Evolutionary conservation across 805 yeast species (phyloP).

Genomic region (Saturnispora zaruensis): DNA sequence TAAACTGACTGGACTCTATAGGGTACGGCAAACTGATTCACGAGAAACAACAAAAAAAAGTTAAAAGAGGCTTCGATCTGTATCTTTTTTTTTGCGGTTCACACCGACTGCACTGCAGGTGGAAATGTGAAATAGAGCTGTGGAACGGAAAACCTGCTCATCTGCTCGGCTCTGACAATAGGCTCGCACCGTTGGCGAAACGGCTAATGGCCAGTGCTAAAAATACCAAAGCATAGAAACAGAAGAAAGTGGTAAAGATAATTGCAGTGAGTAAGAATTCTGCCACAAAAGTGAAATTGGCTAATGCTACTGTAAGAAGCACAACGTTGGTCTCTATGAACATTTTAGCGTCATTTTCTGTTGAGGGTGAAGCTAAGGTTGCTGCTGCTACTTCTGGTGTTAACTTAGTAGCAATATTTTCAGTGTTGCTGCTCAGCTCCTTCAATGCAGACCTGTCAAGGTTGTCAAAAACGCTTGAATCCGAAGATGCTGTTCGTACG

Average conservation of each 20-base stretch:
- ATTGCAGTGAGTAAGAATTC: background rate
- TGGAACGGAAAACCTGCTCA: background rate
- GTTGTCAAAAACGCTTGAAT: background rate
- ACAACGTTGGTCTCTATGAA: constrained; percentile 1
- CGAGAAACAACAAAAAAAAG: background rate
- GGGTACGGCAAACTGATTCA: background rate
- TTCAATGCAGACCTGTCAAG: background rate
- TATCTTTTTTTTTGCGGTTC: background rate
- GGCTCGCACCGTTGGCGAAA: background rate
- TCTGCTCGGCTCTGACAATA: background rate
- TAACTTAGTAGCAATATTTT: background rate
- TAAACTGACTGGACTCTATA: background rate
- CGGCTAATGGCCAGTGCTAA: background rate
- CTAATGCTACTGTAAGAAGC: background rate
- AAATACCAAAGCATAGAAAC: background rate
- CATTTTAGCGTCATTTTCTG: background rate
- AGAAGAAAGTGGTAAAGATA: background rate
- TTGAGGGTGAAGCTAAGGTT: background rate
- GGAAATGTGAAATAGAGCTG: background rate
- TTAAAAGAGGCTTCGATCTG: background rate
- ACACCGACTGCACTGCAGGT: background rate
- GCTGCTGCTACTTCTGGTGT: background rate
- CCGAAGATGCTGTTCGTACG: background rate
- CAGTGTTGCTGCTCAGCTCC: background rate
- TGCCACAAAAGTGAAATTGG: background rate